Base-by-base conservation (phyloP, 768 basidiomycete genomes). In the Phlebiopsis flavidoalba region DNA sequence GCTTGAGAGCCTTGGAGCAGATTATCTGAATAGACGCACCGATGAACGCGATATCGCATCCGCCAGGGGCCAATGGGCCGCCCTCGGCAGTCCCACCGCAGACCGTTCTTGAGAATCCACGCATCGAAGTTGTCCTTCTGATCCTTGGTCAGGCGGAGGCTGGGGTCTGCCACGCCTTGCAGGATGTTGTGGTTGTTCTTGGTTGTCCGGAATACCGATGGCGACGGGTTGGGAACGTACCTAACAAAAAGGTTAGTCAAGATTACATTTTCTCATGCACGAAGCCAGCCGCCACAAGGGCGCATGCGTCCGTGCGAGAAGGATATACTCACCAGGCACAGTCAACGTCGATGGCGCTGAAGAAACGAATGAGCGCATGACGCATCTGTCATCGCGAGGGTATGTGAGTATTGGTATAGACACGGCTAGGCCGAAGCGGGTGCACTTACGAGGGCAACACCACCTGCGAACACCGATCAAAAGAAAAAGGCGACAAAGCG, bases 121-220 rank as follows among this genome's bases (percentile, higher is more conserved):
- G 87, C 82, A 66, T 91, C 89, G 65, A 93, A 93, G 58, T 79
- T 83, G 59, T 85, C 85, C 75, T 93, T 91, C 55, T 88, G 86
- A 58, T 87, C 85, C 64, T 88, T 80, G 0, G 85, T 88, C 49
- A 97, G 82, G 61, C 91, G 88, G 53, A 93, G 80, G 61, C 84
- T 84, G 8, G 89, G 86, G 12, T 85, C 74, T 1, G 94, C 89
- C 54, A 97, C 95, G 63, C 95, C 95, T 84, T 97, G 94, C 22
- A 96, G 79, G 70, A 92, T 93, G 75, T 93, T 93, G 83, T 93
- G 91, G 79, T 93, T 93, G 91, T 93, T 92, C 80, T 91, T 91
- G 65, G 93, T 95, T 62, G 90, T 93, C 64, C 93, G 86, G 83
- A 95, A 96, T 43, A 96, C 91, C 63, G 82, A 84, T 1, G 94